phyloP scores from a whole-genome alignment of 208 protist genomes.

The Leishmania gerbilli region DNA sequence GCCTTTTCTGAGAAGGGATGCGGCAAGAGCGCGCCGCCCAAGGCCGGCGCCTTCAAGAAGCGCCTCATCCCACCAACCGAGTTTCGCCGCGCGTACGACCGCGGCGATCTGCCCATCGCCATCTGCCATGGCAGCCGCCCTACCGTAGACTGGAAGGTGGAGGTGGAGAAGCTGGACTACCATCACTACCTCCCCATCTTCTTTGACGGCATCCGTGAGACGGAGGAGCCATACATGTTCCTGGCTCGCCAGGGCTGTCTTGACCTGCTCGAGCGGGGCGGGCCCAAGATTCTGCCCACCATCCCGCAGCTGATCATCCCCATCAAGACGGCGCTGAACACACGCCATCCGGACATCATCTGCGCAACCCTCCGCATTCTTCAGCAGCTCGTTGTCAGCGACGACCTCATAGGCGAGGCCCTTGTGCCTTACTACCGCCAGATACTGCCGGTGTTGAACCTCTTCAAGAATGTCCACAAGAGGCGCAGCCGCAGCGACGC shows the following conservation, averaged over 20 bases:
- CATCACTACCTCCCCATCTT: conserved; percentile 99
- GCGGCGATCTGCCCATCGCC: conserved; percentile 98
- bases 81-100: conserved; percentile 98
- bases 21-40: conserved; percentile 79
- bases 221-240: conserved; percentile 98
- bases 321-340: conserved; percentile 99
- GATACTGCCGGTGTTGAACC: conserved; percentile 98
- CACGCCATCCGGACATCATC: conserved; percentile 97
- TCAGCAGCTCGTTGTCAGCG: conserved; percentile 96
- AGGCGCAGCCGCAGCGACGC: conserved; percentile 89
- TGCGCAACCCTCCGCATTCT: conserved; percentile 96
- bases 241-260: conserved; percentile 95
- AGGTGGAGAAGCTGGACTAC: conserved; percentile 98
- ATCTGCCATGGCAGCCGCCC: conserved; percentile 92
- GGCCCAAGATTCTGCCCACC: conserved; percentile 97
- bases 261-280: conserved; percentile 96
- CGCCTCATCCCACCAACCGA: conserved; percentile 92
- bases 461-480: conserved; percentile 97
- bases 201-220: conserved; percentile 98
- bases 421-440: conserved; percentile 99
- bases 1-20: conserved; percentile 82
- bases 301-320: conserved; percentile 99
- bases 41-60: conserved; percentile 87
- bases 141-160: conserved; percentile 97
- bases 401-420: conserved; percentile 96